Evolutionary conservation across 2,329 filamentous ascomycete genomes (phyloP).

Genomic region (Aspergillus aculeatinus): DNA sequence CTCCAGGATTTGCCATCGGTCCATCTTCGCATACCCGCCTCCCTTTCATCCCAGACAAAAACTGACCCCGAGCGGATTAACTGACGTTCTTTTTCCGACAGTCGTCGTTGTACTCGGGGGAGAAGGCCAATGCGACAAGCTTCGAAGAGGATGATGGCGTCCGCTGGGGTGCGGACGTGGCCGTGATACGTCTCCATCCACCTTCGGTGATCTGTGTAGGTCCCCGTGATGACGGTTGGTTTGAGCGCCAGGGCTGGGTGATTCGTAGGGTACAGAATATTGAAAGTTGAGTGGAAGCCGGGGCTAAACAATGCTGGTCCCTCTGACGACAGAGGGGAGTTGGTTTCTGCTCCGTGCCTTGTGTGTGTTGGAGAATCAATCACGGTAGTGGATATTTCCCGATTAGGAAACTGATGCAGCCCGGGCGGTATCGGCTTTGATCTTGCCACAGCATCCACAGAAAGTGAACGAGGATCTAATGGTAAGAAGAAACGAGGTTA

Average conservation of each 20-base stretch:
- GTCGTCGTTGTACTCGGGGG: slow-evolving; percentile 83
- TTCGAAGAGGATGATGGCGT: slow-evolving; percentile 98
- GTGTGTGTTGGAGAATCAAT: background rate
- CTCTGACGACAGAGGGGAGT: background rate
- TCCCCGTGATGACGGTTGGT: slow-evolving; percentile 18
- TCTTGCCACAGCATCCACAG: background rate
- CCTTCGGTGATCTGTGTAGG: slow-evolving; percentile 24
- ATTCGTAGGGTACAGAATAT: slow-evolving; percentile 14
- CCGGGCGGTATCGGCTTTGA: background rate
- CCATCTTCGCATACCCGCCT: slow-evolving; percentile 97
- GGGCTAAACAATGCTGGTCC: slow-evolving; percentile 1
- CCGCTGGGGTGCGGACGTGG: slow-evolving; percentile 88
- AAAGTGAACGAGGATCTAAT: background rate
- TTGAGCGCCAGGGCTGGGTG: slow-evolving; percentile 21
- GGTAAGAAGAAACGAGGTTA: slow-evolving; percentile 8
- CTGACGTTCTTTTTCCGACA: slow-evolving; percentile 96
- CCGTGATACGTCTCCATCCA: slow-evolving; percentile 96
- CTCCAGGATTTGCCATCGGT: slow-evolving; percentile 99
- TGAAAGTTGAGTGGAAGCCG: slow-evolving; percentile 1
- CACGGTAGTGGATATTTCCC: slow-evolving; percentile 9
- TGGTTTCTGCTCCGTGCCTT: background rate
- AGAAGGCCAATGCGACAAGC: slow-evolving; percentile 86
- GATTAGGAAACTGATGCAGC: slow-evolving; percentile 8
- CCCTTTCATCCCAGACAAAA: slow-evolving; percentile 99
- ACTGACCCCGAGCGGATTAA: slow-evolving; percentile 95